Percentiles rank a stretch among this genome's conserved stretches.
Conservation (phyloP, 129 eudicot genomes). For the Smallanthus sonchifolius region DNA sequence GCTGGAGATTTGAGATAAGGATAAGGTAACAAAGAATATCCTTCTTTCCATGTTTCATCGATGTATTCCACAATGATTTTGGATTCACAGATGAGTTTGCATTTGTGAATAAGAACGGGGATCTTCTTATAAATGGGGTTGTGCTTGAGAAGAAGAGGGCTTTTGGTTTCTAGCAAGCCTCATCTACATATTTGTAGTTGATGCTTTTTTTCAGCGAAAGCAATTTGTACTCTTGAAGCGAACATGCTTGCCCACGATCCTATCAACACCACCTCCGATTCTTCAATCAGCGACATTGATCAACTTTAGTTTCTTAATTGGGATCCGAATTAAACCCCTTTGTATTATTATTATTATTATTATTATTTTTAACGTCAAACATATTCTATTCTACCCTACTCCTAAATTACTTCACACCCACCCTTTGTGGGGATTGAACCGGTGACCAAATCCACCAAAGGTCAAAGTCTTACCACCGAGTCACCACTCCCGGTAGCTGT, state of each 20-base stretch:
- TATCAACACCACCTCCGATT: slow-evolving; percentile 1
- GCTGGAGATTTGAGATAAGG: too few relatives aligned
- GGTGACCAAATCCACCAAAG: too few relatives aligned
- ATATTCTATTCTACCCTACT: too few relatives aligned
- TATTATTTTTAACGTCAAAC: too few relatives aligned
- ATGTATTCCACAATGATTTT: not conserved
- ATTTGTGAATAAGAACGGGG: slow-evolving; percentile 7
- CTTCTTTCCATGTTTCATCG: too few relatives aligned
- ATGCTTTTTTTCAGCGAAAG: slow-evolving; percentile 30
- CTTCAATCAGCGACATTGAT: not conserved
- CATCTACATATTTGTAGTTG: slow-evolving; percentile 19
- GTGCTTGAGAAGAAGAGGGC: not conserved
- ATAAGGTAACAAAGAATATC: not conserved
- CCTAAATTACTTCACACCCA: too few relatives aligned
- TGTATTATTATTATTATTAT: too few relatives aligned
- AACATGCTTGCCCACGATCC: slow-evolving; percentile 18
- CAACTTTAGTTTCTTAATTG: too few relatives aligned
- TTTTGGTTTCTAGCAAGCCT: not conserved
- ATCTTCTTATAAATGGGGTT: slow-evolving; percentile 22
- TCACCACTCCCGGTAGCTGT: too few relatives aligned
- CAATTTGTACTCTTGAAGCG: slow-evolving; percentile 17
- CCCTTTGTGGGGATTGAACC: too few relatives aligned
- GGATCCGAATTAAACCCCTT: too few relatives aligned
- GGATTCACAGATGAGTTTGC: not conserved
- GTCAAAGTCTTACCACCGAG: too few relatives aligned